These are phyloP conservation scores for Gloeophyllum trabeum DNA, from an alignment of 768 basidiomycete species.

Conservation along the genomic window DNA sequence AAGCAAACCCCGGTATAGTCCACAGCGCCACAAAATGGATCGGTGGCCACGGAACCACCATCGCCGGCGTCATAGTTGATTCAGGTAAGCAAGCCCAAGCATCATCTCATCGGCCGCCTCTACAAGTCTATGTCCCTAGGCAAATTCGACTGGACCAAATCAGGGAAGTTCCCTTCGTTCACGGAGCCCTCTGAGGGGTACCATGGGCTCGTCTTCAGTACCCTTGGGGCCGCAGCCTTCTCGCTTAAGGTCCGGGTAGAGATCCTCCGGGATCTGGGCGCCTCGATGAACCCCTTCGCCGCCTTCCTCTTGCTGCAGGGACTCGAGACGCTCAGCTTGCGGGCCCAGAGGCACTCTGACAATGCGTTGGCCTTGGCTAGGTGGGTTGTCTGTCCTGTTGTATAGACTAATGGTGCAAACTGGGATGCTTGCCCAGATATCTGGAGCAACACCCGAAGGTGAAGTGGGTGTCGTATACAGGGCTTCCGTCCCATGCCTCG, in stretches of 20 bases:
- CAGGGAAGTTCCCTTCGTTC: conserved; percentile 64
- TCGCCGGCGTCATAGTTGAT: conserved; percentile 68
- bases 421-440: conserved; percentile 22
- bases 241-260: conserved; percentile 55
- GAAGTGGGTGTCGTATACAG: conserved; percentile 72
- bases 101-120: too few relatives aligned
- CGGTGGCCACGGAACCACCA: conserved; percentile 70
- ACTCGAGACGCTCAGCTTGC: conserved; percentile 64
- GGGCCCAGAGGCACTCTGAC: conserved; percentile 58
- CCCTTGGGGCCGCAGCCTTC: conserved; percentile 55
- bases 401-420: background rate
- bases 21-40: conserved; percentile 85
- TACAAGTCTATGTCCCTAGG: too few relatives aligned
- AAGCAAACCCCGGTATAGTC: too few relatives aligned
- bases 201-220: conserved; percentile 55
- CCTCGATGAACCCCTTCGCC: conserved; percentile 56
- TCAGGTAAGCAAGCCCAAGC: conserved; percentile 29
- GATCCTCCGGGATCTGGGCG: conserved; percentile 57
- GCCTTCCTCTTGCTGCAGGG: conserved; percentile 73
- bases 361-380: conserved; percentile 62
- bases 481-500: conserved; percentile 49
- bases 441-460: conserved; percentile 57
- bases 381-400: conserved; percentile 14
- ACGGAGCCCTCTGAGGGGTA: conserved; percentile 69
- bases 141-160: conserved; percentile 63